Percentiles rank a stretch among this genome's conserved stretches.
Conservation (phyloP, 768 basidiomycete genomes). For the Suillus plorans region DNA sequence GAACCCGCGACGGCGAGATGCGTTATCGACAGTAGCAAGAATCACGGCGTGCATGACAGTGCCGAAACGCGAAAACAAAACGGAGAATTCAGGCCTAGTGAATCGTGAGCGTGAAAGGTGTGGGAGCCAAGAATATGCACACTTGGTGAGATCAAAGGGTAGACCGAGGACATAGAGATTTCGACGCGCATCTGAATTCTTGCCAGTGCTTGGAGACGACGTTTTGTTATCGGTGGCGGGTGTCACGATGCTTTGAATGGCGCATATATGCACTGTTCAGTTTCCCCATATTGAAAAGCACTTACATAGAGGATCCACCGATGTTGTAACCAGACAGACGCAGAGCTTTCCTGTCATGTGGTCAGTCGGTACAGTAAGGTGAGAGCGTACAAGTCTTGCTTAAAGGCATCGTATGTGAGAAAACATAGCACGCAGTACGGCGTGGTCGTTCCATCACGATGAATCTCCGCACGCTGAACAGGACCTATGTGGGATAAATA, state of each 20-base stretch:
- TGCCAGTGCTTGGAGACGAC: conserved; percentile 16
- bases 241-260: conserved; percentile 37
- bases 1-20: conserved; percentile 81
- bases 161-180: conserved; percentile 85
- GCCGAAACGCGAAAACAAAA: conserved; percentile 64
- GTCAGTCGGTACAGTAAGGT: conserved; percentile 8
- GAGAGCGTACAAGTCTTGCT: conserved; percentile 36
- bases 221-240: conserved; percentile 13
- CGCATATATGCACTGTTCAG: conserved; percentile 21
- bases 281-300: conserved; percentile 9
- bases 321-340: conserved; percentile 65
- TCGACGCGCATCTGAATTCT: conserved; percentile 50
- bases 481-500: conserved; percentile 39
- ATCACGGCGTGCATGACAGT: conserved; percentile 76
- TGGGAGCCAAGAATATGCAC: conserved; percentile 18
- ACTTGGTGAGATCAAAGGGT: conserved; percentile 82
- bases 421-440: conserved; percentile 52
- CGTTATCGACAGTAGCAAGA: conserved; percentile 80
- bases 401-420: conserved; percentile 48
- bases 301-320: conserved; percentile 56
- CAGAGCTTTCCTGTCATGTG: conserved; percentile 54
- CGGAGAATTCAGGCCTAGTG: conserved; percentile 52
- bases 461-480: conserved; percentile 45
- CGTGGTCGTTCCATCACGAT: conserved; percentile 32
- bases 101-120: conserved; percentile 3